Base-by-base conservation (phyloP, 805 yeast genomes). In the Dipodascus albidus region DNA sequence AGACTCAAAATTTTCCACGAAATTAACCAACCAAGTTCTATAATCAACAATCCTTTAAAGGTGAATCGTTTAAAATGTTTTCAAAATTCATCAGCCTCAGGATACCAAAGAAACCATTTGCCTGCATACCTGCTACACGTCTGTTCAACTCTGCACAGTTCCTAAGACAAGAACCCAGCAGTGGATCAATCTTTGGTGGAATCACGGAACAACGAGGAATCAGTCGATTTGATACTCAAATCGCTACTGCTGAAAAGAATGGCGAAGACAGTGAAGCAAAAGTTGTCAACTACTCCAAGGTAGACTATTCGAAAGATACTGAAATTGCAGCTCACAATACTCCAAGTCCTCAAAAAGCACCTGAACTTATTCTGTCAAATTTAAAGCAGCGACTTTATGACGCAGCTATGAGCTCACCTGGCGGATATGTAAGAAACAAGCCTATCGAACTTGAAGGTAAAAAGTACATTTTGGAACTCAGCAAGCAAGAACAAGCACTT, bases 301-400 rank as follows among this genome's bases (percentile, higher is more conserved):
- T 38, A 4, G 49, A 47, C n/a, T 47, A 14, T n/a, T 47, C 49
- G 14, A 23, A 47, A 22, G 49, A 47, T 19, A 8, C 49, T 11
- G 51, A 49, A 8, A 19, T 49, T 27, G 82, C 80, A 60, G 75
- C 76, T 54, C 79, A 68, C 61, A 65, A 77, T 50, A 73, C 79
- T 38, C 79, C 81, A 41, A 69, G 69, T 3, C 74, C 87, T 62
- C 70, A 74, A 54, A 67, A 77, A 17, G 82, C 86, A 8, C 77
- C 79, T 49, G 78, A 80, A 53, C 67, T 70, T 35, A 68, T 80
- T 15, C 66, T 89, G 15, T 75, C 88, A 3, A 91, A 96, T 9
- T 71, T 88, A 56, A 89, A 88, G 66, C 75, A 75, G 58, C 69
- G 74, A 60, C 70, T 90, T 2, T 89, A 86, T 63, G 69, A 75